Conservation (phyloP, 2,329 filamentous ascomycete genomes). For the Penicillium sp. region DNA sequence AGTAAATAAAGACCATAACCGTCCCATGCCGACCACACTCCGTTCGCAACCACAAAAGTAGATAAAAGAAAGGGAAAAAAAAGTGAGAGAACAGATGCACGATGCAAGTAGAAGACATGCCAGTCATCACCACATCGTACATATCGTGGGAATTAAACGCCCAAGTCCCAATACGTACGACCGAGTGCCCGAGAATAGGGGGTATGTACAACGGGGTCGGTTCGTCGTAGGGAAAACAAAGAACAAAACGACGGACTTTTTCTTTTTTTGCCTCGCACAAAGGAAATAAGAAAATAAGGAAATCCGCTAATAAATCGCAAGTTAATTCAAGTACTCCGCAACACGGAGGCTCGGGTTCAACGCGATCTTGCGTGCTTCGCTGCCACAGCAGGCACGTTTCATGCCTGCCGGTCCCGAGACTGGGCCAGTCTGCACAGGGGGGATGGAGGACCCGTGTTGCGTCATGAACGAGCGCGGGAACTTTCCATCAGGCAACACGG, state of each 20-base stretch:
- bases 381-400: slow-evolving; percentile 45
- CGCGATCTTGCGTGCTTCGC: slow-evolving; percentile 39
- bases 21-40: slow-evolving; percentile 36
- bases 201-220: slow-evolving; percentile 28
- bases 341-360: slow-evolving; percentile 34
- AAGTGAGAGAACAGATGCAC: slow-evolving; percentile 26
- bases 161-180: slow-evolving; percentile 24
- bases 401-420: slow-evolving; percentile 39
- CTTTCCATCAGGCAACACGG: slow-evolving; percentile 34
- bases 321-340: slow-evolving; percentile 30
- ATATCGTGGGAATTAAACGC: slow-evolving; percentile 18
- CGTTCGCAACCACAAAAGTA: slow-evolving; percentile 23
- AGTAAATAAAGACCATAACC: slow-evolving; percentile 26
- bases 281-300: slow-evolving; percentile 20
- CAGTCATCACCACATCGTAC: slow-evolving; percentile 30
- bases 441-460: slow-evolving; percentile 19
- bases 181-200: slow-evolving; percentile 21
- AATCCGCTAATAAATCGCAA: slow-evolving; percentile 13
- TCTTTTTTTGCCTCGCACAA: slow-evolving; percentile 31
- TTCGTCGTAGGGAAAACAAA: slow-evolving; percentile 26
- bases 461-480: slow-evolving; percentile 36
- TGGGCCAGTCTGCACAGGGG: slow-evolving; percentile 21
- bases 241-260: slow-evolving; percentile 31
- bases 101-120: slow-evolving; percentile 23
- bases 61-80: slow-evolving; percentile 20